These are phyloP conservation scores for Speleostelium caveatum DNA, from an alignment of 78 protist genomes.

Conservation along the genomic window DNA sequence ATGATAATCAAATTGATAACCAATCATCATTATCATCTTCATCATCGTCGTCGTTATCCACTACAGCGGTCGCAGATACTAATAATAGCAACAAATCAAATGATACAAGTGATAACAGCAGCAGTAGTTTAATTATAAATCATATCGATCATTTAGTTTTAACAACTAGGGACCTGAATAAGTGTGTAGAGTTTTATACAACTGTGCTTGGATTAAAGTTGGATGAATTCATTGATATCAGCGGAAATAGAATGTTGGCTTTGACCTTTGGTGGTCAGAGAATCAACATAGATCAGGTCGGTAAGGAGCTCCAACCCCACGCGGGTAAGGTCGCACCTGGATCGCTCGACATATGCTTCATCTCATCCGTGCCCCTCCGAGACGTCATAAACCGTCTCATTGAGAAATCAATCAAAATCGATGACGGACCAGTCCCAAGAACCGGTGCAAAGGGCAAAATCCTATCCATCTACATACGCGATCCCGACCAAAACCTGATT, in stretches of 20 bases:
- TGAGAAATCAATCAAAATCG: not conserved
- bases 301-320: constrained; percentile 21
- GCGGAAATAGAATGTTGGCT: constrained; percentile 10
- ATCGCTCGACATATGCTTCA: constrained; percentile 43
- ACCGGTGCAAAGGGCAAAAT: constrained; percentile 47
- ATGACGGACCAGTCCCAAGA: constrained; percentile 47
- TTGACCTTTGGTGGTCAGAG: constrained; percentile 19
- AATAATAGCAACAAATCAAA: no score
- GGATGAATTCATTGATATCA: constrained; percentile 1
- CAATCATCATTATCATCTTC: no score
- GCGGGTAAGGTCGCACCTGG: constrained; percentile 20
- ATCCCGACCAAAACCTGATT: constrained; percentile 51
- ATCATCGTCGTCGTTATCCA: no score
- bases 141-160: constrained; percentile 52
- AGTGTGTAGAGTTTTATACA: constrained; percentile 7
- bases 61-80: no score
- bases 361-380: not conserved
- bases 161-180: constrained; percentile 19
- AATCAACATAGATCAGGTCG: constrained; percentile 25
- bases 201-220: constrained; percentile 24
- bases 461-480: constrained; percentile 23
- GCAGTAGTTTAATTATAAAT: not conserved
- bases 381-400: constrained; percentile 4
- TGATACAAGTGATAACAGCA: not conserved
- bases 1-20: not conserved